Evolutionary conservation across 192 early-diverging fungal genomes (phyloP).

Genomic region (Entophlyctis luteolus): DNA sequence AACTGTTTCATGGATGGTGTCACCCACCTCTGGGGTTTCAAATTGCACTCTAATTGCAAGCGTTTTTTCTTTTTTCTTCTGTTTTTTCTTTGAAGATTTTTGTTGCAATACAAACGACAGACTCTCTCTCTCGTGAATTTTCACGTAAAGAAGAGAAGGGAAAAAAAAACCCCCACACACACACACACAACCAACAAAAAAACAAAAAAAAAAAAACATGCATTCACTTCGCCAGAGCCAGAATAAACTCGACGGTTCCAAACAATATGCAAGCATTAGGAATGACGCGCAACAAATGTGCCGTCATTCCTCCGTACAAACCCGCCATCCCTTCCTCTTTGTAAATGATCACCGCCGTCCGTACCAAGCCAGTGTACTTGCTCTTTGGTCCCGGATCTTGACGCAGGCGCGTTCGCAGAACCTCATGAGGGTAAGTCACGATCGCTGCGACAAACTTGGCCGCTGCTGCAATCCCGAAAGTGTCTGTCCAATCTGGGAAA

Average conservation of each 20-base stretch:
- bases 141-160: too few relatives aligned
- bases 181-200: too few relatives aligned
- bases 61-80: too few relatives aligned
- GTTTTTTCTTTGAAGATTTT: too few relatives aligned
- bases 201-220: not conserved
- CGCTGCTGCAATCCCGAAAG: constrained; percentile 73
- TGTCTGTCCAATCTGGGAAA: constrained; percentile 69
- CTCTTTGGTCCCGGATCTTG: constrained; percentile 69
- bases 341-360: constrained; percentile 50
- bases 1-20: too few relatives aligned
- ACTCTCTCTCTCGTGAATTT: too few relatives aligned
- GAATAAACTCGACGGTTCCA: constrained; percentile 25
- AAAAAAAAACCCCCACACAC: too few relatives aligned
- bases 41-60: too few relatives aligned
- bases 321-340: constrained; percentile 79
- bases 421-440: constrained; percentile 93
- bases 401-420: constrained; percentile 79
- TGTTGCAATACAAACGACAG: too few relatives aligned
- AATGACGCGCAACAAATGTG: constrained; percentile 89
- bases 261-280: constrained; percentile 97
- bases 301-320: constrained; percentile 92
- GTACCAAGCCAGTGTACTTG: constrained; percentile 67
- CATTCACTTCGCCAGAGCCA: not conserved
- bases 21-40: too few relatives aligned
- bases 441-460: constrained; percentile 86